Conservation (phyloP, 2,329 filamentous ascomycete species). For the Apiospora marii region DNA sequence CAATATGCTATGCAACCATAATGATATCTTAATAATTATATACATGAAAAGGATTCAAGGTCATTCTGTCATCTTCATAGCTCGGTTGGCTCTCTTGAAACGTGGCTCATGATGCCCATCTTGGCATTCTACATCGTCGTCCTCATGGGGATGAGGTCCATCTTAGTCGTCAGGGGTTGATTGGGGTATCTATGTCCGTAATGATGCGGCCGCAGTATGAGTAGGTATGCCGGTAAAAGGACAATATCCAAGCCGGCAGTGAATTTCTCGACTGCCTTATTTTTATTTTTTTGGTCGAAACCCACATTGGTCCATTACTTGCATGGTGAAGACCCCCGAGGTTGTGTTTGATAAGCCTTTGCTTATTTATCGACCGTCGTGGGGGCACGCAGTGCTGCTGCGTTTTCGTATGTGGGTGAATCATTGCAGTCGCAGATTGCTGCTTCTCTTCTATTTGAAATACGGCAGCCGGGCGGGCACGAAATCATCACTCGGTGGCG, state of each 20-base stretch:
- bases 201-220: neutral
- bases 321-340: neutral
- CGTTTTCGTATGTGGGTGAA: neutral
- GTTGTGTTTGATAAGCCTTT: too few species aligned
- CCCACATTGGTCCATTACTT: neutral
- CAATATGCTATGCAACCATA: neutral
- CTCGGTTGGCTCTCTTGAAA: neutral
- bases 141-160: neutral
- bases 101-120: constrained; percentile 16
- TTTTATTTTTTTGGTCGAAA: too few species aligned
- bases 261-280: neutral
- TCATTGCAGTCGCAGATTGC: neutral
- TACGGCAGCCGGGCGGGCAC: constrained; percentile 66
- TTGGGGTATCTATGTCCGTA: neutral
- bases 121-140: neutral
- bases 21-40: neutral
- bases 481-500: constrained; percentile 47
- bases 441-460: constrained; percentile 51
- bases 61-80: constrained; percentile 18
- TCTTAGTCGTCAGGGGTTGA: neutral
- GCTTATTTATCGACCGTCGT: too few species aligned
- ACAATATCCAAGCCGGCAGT: neutral
- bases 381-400: neutral
- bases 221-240: neutral
- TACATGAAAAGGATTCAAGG: neutral